Conservation (phyloP, 2,329 filamentous ascomycete genomes). For the Sordariomycetes sp. region DNA sequence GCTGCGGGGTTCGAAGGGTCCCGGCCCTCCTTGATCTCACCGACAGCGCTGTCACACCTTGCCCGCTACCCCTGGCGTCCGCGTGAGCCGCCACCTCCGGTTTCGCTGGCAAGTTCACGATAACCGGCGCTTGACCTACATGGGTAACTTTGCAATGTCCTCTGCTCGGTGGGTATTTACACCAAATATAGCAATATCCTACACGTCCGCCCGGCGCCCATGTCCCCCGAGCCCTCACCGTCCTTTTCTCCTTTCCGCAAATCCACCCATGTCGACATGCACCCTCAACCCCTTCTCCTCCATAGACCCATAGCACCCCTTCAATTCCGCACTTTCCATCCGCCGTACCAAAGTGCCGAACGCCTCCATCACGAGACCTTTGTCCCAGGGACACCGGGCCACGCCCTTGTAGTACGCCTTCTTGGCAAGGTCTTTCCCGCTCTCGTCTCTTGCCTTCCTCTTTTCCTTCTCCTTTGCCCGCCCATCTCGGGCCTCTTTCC, state of each 20-base stretch:
- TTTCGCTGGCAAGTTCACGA: no score
- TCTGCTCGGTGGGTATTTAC: no score
- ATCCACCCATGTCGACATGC: conserved; percentile 40
- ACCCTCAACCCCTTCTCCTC: conserved; percentile 36
- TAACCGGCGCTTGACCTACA: no score
- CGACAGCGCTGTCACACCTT: no score
- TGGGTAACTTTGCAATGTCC: no score
- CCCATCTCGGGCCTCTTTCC: conserved; percentile 10
- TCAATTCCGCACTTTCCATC: conserved; percentile 36
- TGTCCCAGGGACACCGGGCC: conserved; percentile 36
- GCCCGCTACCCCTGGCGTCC: no score
- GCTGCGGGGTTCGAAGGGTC: no score
- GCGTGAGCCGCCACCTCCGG: no score
- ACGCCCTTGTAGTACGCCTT: conserved; percentile 37
- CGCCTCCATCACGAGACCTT: conserved; percentile 38
- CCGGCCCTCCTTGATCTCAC: no score
- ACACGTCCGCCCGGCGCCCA: neutral
- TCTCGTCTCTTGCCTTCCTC: conserved; percentile 23
- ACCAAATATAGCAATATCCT: neutral
- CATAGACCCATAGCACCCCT: conserved; percentile 35
- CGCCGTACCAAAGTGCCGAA: conserved; percentile 32
- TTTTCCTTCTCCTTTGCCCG: conserved; percentile 19
- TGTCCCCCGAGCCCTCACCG: conserved; percentile 7
- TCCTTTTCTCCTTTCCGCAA: conserved; percentile 22
- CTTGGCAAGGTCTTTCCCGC: conserved; percentile 24